Conservation (phyloP, 2,329 filamentous ascomycete genomes). For the Teratosphaeria viscida region DNA sequence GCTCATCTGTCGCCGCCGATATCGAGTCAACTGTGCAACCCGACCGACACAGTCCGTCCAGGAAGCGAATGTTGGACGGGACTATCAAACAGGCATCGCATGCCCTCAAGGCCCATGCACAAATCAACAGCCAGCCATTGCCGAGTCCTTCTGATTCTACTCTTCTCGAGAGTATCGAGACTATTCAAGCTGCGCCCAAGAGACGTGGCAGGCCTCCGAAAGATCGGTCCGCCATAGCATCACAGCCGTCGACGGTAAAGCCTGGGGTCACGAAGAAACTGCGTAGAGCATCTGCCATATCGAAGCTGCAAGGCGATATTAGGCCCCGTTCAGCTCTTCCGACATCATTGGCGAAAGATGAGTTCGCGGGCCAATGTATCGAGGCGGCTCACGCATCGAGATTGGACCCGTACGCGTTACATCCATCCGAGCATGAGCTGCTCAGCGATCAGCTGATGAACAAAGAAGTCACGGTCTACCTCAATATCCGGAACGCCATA, state of each 20-base stretch:
- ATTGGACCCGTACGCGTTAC: slow-evolving; percentile 78
- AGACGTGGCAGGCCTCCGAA: slow-evolving; percentile 23
- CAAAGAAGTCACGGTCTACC: slow-evolving; percentile 83
- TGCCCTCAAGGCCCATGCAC: not conserved
- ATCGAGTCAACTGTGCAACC: slow-evolving; percentile 6
- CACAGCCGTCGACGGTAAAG: not conserved
- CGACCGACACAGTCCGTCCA: slow-evolving; percentile 9
- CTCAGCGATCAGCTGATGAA: slow-evolving; percentile 74
- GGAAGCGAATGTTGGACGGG: slow-evolving; percentile 23
- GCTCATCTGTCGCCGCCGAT: slow-evolving; percentile 21
- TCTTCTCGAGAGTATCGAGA: not conserved
- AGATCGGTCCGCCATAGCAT: slow-evolving; percentile 9
- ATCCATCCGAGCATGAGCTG: slow-evolving; percentile 72
- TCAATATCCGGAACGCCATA: slow-evolving; percentile 94
- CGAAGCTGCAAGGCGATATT: slow-evolving; percentile 14
- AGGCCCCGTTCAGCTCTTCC: slow-evolving; percentile 62
- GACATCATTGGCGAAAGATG: slow-evolving; percentile 54
- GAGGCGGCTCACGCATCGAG: slow-evolving; percentile 80
- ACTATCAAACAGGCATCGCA: slow-evolving; percentile 13
- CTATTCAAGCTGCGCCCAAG: slow-evolving; percentile 9
- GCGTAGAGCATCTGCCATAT: slow-evolving; percentile 14
- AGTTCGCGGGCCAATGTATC: slow-evolving; percentile 88
- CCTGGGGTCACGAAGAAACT: slow-evolving; percentile 8
- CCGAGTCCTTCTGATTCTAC: not conserved
- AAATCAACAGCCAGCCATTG: not conserved